A percentile compares a stretch with the other conserved stretches of the same genome.
Conservation (phyloP, 495 filamentous ascomycete species). For the Pyronema domesticum region DNA sequence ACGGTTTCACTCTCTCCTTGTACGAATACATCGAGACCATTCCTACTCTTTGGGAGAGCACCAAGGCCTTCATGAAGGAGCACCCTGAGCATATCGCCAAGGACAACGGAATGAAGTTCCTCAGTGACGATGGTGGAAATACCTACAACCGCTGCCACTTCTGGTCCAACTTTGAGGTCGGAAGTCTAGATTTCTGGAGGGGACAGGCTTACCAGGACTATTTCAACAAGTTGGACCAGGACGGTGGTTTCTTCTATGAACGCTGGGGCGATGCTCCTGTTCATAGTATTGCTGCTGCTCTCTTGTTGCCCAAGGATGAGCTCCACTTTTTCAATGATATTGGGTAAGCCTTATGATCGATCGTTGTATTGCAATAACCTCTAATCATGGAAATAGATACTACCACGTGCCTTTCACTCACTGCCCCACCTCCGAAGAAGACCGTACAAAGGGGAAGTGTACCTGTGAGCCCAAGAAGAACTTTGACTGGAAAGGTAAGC, state of each 20-base stretch:
- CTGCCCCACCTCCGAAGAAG: slow-evolving; percentile 76
- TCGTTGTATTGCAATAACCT: background rate
- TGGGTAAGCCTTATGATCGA: slow-evolving; percentile 29
- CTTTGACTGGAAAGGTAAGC: slow-evolving; percentile 95
- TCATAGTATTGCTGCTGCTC: slow-evolving; percentile 78
- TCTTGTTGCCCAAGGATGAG: slow-evolving; percentile 76
- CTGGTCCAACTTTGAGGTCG: slow-evolving; percentile 89
- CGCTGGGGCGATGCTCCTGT: slow-evolving; percentile 85
- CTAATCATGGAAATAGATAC: slow-evolving; percentile 32
- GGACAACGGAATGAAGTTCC: slow-evolving; percentile 73
- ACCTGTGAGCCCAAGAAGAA: slow-evolving; percentile 90
- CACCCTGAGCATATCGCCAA: slow-evolving; percentile 74
- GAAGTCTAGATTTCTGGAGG: slow-evolving; percentile 66
- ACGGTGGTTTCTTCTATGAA: slow-evolving; percentile 87
- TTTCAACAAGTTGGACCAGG: slow-evolving; percentile 59
- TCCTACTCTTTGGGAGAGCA: slow-evolving; percentile 82
- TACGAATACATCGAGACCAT: slow-evolving; percentile 96
- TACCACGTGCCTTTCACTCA: slow-evolving; percentile 98
- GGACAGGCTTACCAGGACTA: slow-evolving; percentile 64
- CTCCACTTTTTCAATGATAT: slow-evolving; percentile 99
- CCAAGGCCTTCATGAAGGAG: slow-evolving; percentile 73
- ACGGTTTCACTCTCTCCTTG: slow-evolving; percentile 74
- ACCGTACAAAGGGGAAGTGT: slow-evolving; percentile 64
- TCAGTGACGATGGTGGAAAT: slow-evolving; percentile 77
- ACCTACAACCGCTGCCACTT: slow-evolving; percentile 96